Evolutionary conservation across 148 eudicot genomes (phyloP), one percentile per base, ranked within the genome.

Genomic region (Persicaria maculosa): DNA sequence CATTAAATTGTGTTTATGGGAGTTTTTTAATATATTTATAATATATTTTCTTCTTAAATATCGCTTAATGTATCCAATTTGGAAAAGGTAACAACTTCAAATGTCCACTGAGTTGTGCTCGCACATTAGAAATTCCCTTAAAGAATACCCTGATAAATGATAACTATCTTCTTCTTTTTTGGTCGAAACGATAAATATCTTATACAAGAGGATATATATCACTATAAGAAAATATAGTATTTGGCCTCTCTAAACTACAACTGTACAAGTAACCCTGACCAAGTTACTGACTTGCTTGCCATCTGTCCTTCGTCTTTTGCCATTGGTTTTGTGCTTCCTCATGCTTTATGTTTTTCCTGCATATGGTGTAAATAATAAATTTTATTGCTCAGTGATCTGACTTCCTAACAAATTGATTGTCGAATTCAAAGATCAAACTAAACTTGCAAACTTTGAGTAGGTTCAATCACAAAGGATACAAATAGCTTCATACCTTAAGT

Each of bases 281-380:
- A 31, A 31, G 40, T 31, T 31, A 31, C 40, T 40, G 31, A 64
- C 68, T 64, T 64, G 68, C 68, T 31, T 31, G 46, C 11, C 68
- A 64, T 64, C 68, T 36, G 45, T 31, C 45, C 68, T 64, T 64
- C 44, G 44, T 62, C 68, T 62, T 44, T 5, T 62, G 68, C 31
- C 68, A 62, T 46, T 65, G 40, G 16, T 65, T 8, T 17, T 65
- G 46, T 59, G 67, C 67, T 59, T 59, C 20, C 11, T 59, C 40
- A 59, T 59, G 16, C 15, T 25, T 22, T 9, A 7, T 19, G 62
- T 6, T 25, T 25, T 19, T 25, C n/a, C 8, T 57, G 67, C 15
- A 5, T 40, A 9, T 25, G 1, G 43, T 59, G 43, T 59, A 9
- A 19, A 19, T 2, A 57, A 57, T 57, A 2, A 43, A 10, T 6